These are phyloP conservation scores for Phytophthora constricta DNA, from an alignment of 352 stramenopile genomes.

Conservation along the genomic window DNA sequence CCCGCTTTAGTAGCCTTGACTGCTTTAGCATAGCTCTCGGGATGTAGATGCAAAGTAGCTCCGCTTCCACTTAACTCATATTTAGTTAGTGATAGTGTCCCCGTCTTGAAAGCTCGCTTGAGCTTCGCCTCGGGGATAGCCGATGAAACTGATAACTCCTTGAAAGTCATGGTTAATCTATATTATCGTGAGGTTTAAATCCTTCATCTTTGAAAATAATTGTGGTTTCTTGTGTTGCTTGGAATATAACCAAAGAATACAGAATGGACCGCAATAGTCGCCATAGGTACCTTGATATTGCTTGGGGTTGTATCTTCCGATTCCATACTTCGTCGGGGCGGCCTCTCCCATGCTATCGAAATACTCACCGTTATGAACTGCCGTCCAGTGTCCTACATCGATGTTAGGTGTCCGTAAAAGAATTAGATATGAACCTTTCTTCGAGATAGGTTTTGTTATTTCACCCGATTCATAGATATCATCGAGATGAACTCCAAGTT, in stretches of 20 bases:
- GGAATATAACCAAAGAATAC: conserved; percentile 14
- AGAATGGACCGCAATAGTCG: conserved; percentile 16
- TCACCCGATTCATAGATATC: conserved; percentile 1
- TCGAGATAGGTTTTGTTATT: not conserved
- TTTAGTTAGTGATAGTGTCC: not conserved
- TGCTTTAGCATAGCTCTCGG: conserved; percentile 10
- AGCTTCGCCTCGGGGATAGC: conserved; percentile 5
- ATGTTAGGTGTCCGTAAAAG: conserved; percentile 2
- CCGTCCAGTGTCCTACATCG: conserved; percentile 9
- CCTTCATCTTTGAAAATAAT: conserved; percentile 11
- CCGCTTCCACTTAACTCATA: conserved; percentile 1
- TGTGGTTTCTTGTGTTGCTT: conserved; percentile 16
- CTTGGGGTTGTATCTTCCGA: conserved; percentile 3
- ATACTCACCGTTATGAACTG: not conserved
- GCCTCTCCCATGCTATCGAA: conserved; percentile 17
- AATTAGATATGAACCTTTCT: conserved; percentile 12
- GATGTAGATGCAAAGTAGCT: conserved; percentile 10
- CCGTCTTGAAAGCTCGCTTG: not conserved
- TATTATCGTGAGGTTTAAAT: conserved; percentile 20
- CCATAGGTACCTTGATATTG: conserved; percentile 7
- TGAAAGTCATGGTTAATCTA: conserved; percentile 10
- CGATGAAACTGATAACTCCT: conserved; percentile 8
- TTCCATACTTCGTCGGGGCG: not conserved
- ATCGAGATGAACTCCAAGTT: not conserved
- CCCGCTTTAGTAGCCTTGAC: conserved; percentile 4